Evolutionary conservation across 75 land plant species (phyloP).

Genomic region (Pinus taeda): DNA sequence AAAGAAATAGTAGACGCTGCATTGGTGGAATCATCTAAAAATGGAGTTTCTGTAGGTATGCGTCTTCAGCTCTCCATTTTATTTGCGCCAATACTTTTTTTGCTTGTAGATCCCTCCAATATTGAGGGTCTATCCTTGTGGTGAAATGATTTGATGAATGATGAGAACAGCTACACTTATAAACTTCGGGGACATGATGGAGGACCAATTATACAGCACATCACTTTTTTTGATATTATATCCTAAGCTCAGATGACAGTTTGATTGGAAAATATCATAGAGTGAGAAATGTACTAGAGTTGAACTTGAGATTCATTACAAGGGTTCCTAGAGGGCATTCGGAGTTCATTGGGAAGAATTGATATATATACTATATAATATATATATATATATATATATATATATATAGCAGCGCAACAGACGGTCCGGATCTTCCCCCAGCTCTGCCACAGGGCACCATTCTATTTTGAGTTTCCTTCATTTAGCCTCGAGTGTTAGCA

Average conservation of each 20-base stretch:
- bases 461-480: too few species aligned
- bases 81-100: neutral
- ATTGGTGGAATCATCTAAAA: conserved; percentile 39
- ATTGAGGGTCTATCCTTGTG: neutral
- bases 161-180: neutral
- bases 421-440: too few species aligned
- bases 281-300: neutral
- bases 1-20: conserved; percentile 91
- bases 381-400: too few species aligned
- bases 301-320: neutral
- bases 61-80: neutral
- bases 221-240: neutral
- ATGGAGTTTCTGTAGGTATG: conserved; percentile 67
- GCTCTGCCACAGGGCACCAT: too few species aligned
- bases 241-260: neutral
- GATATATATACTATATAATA: too few species aligned
- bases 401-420: too few species aligned
- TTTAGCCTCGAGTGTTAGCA: too few species aligned
- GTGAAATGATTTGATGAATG: neutral
- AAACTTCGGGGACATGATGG: neutral
- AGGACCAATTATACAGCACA: neutral
- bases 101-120: neutral
- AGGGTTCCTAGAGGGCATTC: neutral
- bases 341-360: neutral
- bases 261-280: neutral